Conservation (phyloP, 108 stramenopile genomes). For the Fragilaria radians region DNA sequence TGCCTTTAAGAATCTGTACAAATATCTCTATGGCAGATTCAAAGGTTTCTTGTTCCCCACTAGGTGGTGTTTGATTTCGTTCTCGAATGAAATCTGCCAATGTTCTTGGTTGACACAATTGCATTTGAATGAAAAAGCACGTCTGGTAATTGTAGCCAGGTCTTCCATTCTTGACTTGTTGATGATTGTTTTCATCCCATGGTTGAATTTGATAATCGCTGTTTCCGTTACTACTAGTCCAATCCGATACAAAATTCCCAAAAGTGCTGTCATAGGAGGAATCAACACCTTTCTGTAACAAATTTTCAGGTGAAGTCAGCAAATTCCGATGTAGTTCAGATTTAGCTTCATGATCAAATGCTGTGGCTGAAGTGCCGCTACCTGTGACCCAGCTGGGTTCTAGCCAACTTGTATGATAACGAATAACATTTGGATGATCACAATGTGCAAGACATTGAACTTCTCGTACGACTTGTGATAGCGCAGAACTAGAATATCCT, state of each 20-base stretch:
- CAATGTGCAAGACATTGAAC: constrained; percentile 77
- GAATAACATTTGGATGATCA: constrained; percentile 87
- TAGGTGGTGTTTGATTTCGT: constrained; percentile 40
- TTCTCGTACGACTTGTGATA: constrained; percentile 78
- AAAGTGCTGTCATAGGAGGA: too few species aligned
- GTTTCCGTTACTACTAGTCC: too few species aligned
- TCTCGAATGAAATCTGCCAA: constrained; percentile 83
- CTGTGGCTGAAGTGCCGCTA: too few species aligned
- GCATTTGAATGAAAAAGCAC: constrained; percentile 90
- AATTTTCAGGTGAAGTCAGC: too few species aligned
- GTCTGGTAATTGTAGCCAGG: constrained; percentile 69
- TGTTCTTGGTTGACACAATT: constrained; percentile 76
- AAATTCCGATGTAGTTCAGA: too few species aligned
- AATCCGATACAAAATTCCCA: too few species aligned
- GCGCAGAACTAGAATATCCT: constrained; percentile 61
- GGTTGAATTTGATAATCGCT: too few species aligned
- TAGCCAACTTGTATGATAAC: constrained; percentile 90
- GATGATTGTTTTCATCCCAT: too few species aligned
- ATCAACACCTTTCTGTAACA: too few species aligned
- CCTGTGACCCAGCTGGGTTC: constrained; percentile 90
- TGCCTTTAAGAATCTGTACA: constrained; percentile 60
- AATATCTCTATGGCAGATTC: constrained; percentile 48
- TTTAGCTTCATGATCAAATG: too few species aligned
- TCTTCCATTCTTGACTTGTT: constrained; percentile 3
- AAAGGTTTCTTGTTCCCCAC: constrained; percentile 37